These are phyloP conservation scores for Aspergillus neoniger DNA, from an alignment of 2,329 filamentous ascomycete genomes.

Conservation along the genomic window DNA sequence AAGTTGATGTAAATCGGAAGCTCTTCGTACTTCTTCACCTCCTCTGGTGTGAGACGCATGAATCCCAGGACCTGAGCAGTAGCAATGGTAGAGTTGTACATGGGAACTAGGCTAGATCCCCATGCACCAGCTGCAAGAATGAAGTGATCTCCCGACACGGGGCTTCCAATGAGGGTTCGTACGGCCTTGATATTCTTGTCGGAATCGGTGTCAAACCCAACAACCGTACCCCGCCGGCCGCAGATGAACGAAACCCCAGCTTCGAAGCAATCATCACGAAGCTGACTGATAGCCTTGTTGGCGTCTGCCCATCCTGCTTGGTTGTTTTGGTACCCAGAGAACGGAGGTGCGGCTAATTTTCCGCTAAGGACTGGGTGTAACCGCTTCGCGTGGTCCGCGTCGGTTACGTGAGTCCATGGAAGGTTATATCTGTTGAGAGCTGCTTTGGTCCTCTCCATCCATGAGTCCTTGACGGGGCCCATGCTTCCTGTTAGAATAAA, in stretches of 20 bases:
- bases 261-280: slow-evolving; percentile 21
- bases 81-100: slow-evolving; percentile 22
- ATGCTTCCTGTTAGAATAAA: slow-evolving; percentile 2
- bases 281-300: slow-evolving; percentile 19
- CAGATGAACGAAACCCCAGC: slow-evolving; percentile 19
- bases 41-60: slow-evolving; percentile 29
- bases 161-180: slow-evolving; percentile 20
- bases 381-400: slow-evolving; percentile 8
- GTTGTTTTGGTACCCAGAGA: slow-evolving; percentile 22
- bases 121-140: slow-evolving; percentile 30
- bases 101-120: slow-evolving; percentile 21
- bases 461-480: neutral
- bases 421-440: neutral
- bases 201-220: slow-evolving; percentile 20
- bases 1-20: slow-evolving; percentile 38
- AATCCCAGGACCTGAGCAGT: slow-evolving; percentile 29
- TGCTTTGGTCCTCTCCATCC: neutral
- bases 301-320: slow-evolving; percentile 30
- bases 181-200: slow-evolving; percentile 11
- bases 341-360: slow-evolving; percentile 17
- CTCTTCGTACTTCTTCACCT: slow-evolving; percentile 35
- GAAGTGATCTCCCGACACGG: slow-evolving; percentile 20
- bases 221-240: slow-evolving; percentile 17
- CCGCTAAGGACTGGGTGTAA: slow-evolving; percentile 33
- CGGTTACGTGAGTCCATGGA: neutral